Conservation (phyloP, 768 basidiomycete species). For the Russula ochroleuca region DNA sequence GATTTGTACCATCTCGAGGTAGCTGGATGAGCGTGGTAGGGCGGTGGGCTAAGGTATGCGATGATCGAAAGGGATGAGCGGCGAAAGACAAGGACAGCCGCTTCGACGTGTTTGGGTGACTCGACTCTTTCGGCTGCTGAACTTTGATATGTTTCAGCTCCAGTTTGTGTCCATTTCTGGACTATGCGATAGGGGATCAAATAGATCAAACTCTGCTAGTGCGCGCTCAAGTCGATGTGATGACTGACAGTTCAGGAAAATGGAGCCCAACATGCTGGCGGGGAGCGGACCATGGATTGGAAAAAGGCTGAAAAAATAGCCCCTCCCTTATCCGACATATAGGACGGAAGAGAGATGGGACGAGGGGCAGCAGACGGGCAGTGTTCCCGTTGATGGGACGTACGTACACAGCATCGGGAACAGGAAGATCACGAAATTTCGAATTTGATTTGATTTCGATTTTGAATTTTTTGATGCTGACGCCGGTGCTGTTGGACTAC, state of each 20-base stretch:
- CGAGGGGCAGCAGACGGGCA: background rate
- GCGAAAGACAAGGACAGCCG: background rate
- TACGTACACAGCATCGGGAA: slow-evolving; percentile 6
- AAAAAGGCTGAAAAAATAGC: background rate
- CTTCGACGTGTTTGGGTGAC: background rate
- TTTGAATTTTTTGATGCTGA: background rate
- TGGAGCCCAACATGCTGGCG: slow-evolving; percentile 9
- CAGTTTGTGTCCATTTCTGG: background rate
- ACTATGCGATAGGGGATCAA: background rate
- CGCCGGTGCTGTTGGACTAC: background rate
- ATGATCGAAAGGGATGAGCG: background rate
- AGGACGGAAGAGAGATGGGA: background rate
- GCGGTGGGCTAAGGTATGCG: background rate
- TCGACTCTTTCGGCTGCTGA: background rate
- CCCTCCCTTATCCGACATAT: background rate
- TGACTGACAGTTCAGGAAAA: background rate
- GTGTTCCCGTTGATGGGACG: background rate
- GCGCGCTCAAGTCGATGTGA: background rate
- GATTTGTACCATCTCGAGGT: background rate
- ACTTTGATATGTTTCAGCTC: slow-evolving; percentile 6
- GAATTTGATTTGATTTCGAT: slow-evolving; percentile 1
- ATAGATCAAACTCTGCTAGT: background rate
- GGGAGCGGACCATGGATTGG: background rate
- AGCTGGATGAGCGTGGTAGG: background rate
- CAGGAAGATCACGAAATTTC: slow-evolving; percentile 3